Evolutionary conservation across 805 yeast species (phyloP), one percentile per base, ranked within the genome.

Genomic region (Danielia oregonensis): DNA sequence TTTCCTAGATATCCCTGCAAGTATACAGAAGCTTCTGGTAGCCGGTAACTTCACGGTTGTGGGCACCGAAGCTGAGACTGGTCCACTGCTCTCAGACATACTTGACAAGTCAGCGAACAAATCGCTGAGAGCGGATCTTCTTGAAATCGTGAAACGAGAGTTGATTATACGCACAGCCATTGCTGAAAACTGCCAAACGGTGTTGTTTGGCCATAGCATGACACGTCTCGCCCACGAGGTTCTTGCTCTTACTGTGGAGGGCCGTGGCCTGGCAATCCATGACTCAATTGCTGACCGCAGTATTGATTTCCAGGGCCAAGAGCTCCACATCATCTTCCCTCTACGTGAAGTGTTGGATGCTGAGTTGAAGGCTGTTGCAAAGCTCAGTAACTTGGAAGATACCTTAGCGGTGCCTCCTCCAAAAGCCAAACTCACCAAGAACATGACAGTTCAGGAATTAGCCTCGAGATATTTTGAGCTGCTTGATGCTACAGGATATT

Each of bases 371-470:
- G 74, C 76, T 3, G 87, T 84, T 49, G 55, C 65, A 4, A 51
- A 60, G 14, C 46, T 82, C 9, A 47, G 56, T 10, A 35, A 27
- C 8, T 52, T 86, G 13, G 53, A 55, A 1, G 43, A 54, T 12
- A 65, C 59, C 30, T 51, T 55, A 2, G 24, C 49, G 1, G 49
- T 54, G 2, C 52, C 47, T 4, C 40, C 42, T 1, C 49, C 46
- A 19, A 47, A 50, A 26, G 57, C 65, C 5, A 65, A 64, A 19
- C 72, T 79, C 37, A 72, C 79, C 12, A 84, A 79, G 53, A 79
- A 81, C 46, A 84, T 82, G 71, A 84, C 95, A 2, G 81, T 91
- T 13, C 82, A 85, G 48, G 94, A 86, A 51, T 69, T 91, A 32
- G 79, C 88, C 1, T 66, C 77, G 17, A 74, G 78, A 32, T 91